phyloP scores from a whole-genome alignment of 83 land plant species.

The Thuja plicata region DNA sequence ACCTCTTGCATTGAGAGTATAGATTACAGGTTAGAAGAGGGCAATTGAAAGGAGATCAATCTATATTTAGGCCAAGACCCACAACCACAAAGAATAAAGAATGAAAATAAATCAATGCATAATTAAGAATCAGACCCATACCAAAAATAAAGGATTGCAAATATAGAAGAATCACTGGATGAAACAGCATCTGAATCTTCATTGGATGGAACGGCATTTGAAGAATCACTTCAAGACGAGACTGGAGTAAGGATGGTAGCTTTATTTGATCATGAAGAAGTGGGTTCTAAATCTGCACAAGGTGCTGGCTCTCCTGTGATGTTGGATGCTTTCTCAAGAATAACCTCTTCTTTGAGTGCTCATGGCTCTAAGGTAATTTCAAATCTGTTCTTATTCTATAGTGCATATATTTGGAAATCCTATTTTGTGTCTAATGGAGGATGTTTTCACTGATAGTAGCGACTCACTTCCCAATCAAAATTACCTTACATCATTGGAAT shows the following conservation, averaged over 20 bases:
- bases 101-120: too few relatives aligned
- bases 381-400: too few relatives aligned
- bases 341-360: constrained; percentile 57
- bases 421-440: constrained; percentile 5
- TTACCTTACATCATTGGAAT: background rate
- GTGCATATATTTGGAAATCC: constrained; percentile 1
- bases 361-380: constrained; percentile 38
- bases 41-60: too few relatives aligned
- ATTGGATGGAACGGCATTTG: constrained; percentile 80
- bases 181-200: too few relatives aligned
- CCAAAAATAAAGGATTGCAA: too few relatives aligned
- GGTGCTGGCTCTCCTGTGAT: constrained; percentile 98
- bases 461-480: background rate
- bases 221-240: constrained; percentile 68
- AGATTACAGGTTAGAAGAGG: too few relatives aligned
- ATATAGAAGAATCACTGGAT: too few relatives aligned
- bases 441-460: background rate
- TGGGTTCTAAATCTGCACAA: constrained; percentile 96
- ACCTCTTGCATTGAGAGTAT: too few relatives aligned
- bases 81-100: too few relatives aligned
- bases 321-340: constrained; percentile 82
- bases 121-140: too few relatives aligned
- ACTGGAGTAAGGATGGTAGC: constrained; percentile 90
- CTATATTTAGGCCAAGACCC: too few relatives aligned
- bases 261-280: constrained; percentile 96